phyloP scores from a whole-genome alignment of 768 basidiomycete genomes.

The Naganishia friedmannii region DNA sequence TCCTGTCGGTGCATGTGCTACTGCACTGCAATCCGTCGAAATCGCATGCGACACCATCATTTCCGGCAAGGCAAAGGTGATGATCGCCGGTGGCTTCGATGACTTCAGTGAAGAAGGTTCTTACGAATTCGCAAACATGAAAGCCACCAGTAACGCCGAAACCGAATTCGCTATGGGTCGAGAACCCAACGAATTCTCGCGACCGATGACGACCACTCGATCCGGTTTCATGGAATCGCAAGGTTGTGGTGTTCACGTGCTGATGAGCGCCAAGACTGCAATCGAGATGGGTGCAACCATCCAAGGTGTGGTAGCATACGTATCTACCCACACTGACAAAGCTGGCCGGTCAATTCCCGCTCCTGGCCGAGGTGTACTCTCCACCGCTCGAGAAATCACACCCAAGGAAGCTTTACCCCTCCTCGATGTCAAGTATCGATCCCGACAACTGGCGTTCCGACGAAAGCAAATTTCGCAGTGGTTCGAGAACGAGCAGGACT shows the following conservation, averaged over 20 bases:
- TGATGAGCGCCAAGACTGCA: conserved; percentile 96
- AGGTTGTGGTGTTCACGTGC: conserved; percentile 91
- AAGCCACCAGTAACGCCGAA: conserved; percentile 94
- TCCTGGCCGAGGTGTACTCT: conserved; percentile 87
- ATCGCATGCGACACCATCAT: conserved; percentile 95
- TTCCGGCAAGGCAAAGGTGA: conserved; percentile 95
- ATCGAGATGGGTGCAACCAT: conserved; percentile 90
- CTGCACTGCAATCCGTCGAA: conserved; percentile 94
- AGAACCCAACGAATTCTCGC: conserved; percentile 97
- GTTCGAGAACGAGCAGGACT: conserved; percentile 80
- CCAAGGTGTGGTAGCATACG: conserved; percentile 89
- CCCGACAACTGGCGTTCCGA: conserved; percentile 92
- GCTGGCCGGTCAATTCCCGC: conserved; percentile 97
- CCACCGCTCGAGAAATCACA: conserved; percentile 78
- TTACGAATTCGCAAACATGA: conserved; percentile 99
- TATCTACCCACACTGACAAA: conserved; percentile 91
- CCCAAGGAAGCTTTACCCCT: conserved; percentile 74
- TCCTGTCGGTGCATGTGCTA: conserved; percentile 97
- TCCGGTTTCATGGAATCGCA: conserved; percentile 97
- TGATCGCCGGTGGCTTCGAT: conserved; percentile 98
- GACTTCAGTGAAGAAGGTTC: conserved; percentile 98
- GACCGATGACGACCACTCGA: conserved; percentile 92
- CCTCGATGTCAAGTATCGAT: conserved; percentile 80
- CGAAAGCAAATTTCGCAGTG: conserved; percentile 91
- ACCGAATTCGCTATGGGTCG: conserved; percentile 98